phyloP scores from a whole-genome alignment of 2,329 filamentous ascomycete species.

The Emergomyces orientalis region DNA sequence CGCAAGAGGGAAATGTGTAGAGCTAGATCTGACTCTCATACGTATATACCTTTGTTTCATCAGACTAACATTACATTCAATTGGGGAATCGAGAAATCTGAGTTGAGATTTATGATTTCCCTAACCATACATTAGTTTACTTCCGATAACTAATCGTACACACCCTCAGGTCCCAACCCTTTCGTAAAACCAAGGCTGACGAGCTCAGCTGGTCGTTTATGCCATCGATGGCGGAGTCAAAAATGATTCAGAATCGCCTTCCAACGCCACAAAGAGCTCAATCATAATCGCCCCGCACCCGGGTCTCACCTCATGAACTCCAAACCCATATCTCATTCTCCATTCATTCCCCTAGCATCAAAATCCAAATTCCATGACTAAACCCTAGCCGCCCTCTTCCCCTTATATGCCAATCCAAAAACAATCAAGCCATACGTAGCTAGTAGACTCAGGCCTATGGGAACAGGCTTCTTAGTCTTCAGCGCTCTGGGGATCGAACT shows the following conservation, averaged over 20 bases:
- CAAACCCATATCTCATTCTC: not conserved
- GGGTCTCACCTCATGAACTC: not conserved
- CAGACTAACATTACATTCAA: not conserved
- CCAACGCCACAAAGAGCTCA: not conserved
- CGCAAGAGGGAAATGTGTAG: not conserved
- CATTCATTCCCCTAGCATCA: not conserved
- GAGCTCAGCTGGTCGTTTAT: not conserved
- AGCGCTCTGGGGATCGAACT: constrained; percentile 81
- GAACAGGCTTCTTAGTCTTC: constrained; percentile 72
- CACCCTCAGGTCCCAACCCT: not conserved
- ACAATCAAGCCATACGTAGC: constrained; percentile 69
- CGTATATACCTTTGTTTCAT: not conserved
- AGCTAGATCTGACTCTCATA: not conserved
- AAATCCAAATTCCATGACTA: not conserved
- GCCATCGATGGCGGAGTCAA: not conserved
- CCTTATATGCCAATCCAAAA: constrained; percentile 61
- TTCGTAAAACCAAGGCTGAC: not conserved
- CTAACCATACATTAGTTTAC: not conserved
- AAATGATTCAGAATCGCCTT: not conserved
- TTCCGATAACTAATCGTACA: not conserved
- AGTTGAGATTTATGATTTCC: not conserved
- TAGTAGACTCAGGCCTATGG: constrained; percentile 66
- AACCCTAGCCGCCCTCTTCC: constrained; percentile 20
- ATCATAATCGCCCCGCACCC: not conserved
- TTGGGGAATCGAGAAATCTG: not conserved